Evolutionary conservation across 148 eudicot species (phyloP), one percentile per base, ranked within the genome.

Genomic region (Cornus florida): DNA sequence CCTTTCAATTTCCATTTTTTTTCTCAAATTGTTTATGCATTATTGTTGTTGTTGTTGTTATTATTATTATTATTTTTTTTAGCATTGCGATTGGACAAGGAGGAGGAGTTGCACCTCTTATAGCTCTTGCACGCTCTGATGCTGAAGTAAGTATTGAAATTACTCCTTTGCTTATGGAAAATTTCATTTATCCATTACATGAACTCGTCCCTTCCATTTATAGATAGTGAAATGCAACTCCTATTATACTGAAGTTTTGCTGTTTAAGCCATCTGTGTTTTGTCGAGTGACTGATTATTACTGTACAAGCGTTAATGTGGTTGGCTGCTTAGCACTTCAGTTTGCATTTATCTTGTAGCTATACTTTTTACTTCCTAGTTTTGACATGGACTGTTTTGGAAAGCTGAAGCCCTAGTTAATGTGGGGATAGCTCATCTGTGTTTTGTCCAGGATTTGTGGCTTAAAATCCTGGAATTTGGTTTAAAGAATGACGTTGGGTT

Each of bases 41-140:
- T 70, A n/a, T 68, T 4, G 5, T 39, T 39, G 7, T 39, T 39
- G 43, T 32, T 33, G 14, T 23, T 20, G 3, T 20, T 19, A 2
- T 60, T 16, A 1, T 20, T 6, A 8, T 70, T 41, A 78, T 78
- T 31, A 57, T 23, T 79, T 53, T 81, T 80, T 64, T 70, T 78
- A 95, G 99, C 76, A 93, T 95, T 91, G 97, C 99, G 71, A 95
- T 95, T 75, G 99, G 99, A 73, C 91, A 87, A 75, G 97, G 92
- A 89, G 99, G 99, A 77, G 99, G 99, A 79, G 91, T 95, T 77
- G 92, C 94, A 35, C 95, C 99, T 84, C 92, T 95, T 62, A 92
- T 93, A 80, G 88, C 90, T 74, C 80, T 95, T 82, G 97, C 99
- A 62, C 86, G 89, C 50, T 95, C 97, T 39, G 89, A 87, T 65